These are phyloP conservation scores for Rutstroemia sp. DNA, from an alignment of 2,329 filamentous ascomycete species.

Conservation along the genomic window DNA sequence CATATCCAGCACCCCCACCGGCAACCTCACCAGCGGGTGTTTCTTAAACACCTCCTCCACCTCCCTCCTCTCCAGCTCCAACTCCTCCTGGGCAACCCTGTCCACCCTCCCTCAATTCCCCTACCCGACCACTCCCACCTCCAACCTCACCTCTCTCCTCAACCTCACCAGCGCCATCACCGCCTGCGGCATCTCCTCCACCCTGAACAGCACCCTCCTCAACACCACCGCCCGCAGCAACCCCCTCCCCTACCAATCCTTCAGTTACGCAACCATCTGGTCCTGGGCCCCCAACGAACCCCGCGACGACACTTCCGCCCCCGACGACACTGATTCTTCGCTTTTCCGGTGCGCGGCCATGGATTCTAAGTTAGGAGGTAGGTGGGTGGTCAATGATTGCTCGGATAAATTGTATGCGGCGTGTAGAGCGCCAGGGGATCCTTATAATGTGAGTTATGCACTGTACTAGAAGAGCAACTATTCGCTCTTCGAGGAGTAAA, in stretches of 20 bases:
- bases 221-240: conserved; percentile 42
- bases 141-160: no score
- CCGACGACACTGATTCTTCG: conserved; percentile 22
- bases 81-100: conserved; percentile 46
- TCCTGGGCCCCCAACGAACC: conserved; percentile 53
- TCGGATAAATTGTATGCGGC: conserved; percentile 41
- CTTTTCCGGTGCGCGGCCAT: conserved; percentile 46
- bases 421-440: conserved; percentile 45
- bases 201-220: conserved; percentile 49
- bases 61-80: conserved; percentile 33
- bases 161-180: conserved; percentile 35
- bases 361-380: conserved; percentile 35
- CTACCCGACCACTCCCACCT: no score
- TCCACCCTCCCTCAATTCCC: conserved; percentile 19
- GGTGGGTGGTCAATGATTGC: conserved; percentile 53
- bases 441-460: conserved; percentile 46
- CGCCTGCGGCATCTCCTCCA: conserved; percentile 52
- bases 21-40: conserved; percentile 43
- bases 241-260: conserved; percentile 40
- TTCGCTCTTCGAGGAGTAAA: not conserved
- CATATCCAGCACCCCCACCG: conserved; percentile 31
- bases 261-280: conserved; percentile 45
- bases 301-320: conserved; percentile 34
- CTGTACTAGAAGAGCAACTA: conserved; percentile 15
- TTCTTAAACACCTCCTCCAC: conserved; percentile 39